Conservation (phyloP, 2,329 filamentous ascomycete genomes). For the Cladorrhinum sp. region DNA sequence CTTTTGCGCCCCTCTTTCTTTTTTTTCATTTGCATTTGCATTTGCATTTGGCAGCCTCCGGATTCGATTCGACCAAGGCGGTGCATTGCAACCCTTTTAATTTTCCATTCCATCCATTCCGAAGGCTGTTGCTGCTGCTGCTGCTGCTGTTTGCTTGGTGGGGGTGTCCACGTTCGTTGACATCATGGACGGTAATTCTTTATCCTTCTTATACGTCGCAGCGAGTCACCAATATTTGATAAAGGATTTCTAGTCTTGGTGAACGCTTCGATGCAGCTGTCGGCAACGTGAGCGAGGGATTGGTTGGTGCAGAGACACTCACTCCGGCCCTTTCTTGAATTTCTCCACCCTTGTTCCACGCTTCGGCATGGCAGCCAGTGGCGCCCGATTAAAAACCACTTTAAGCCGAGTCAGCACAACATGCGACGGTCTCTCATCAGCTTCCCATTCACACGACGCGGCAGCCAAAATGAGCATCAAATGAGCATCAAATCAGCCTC, state of each 20-base stretch:
- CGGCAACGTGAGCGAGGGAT: constrained; percentile 1
- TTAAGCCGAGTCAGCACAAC: constrained; percentile 10
- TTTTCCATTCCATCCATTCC: neutral
- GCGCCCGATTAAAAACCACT: constrained; percentile 1
- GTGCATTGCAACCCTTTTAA: neutral
- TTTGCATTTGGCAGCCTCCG: neutral
- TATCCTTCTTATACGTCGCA: constrained; percentile 1
- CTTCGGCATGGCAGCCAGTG: constrained; percentile 1
- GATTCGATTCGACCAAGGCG: neutral
- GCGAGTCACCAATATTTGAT: neutral
- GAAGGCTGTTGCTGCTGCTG: neutral
- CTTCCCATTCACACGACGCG: neutral
- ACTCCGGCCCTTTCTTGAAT: neutral
- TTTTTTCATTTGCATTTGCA: neutral
- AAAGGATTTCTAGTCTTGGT: neutral
- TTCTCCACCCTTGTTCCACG: constrained; percentile 5
- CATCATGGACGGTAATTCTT: neutral
- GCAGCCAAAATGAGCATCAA: neutral
- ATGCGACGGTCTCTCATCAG: constrained; percentile 1
- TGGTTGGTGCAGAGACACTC: constrained; percentile 8
- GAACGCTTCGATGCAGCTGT: neutral
- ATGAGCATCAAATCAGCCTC: neutral
- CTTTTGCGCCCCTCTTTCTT: neutral
- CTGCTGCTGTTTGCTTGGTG: neutral
- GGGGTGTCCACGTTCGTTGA: neutral